A percentile compares a stretch with the other conserved stretches of the same genome.
These are phyloP conservation scores for Chaetomium strumarium DNA, from an alignment of 2,329 filamentous ascomycete species.

Conservation along the genomic window DNA sequence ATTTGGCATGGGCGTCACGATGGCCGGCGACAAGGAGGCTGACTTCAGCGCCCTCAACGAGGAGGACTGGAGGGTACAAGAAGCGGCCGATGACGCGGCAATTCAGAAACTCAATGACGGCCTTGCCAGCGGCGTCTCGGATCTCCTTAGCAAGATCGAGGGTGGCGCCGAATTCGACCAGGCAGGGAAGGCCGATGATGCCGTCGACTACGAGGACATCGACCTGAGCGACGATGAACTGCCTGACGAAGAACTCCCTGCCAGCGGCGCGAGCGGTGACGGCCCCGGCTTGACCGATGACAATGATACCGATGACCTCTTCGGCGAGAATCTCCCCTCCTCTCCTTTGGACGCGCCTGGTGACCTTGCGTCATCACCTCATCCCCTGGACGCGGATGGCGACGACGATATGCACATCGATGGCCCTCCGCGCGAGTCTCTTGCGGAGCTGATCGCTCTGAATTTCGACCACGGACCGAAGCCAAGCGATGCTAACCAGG, in stretches of 20 bases:
- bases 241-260: slow-evolving; percentile 65
- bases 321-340: slow-evolving; percentile 47
- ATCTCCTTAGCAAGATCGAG: slow-evolving; percentile 33
- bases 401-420: slow-evolving; percentile 27
- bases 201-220: slow-evolving; percentile 82
- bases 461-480: slow-evolving; percentile 42
- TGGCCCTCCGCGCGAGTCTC: slow-evolving; percentile 32
- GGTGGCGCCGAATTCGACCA: slow-evolving; percentile 47
- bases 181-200: slow-evolving; percentile 83
- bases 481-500: slow-evolving; percentile 47
- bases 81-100: slow-evolving; percentile 21
- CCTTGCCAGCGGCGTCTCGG: slow-evolving; percentile 39
- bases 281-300: slow-evolving; percentile 54
- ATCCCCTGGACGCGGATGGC: slow-evolving; percentile 22
- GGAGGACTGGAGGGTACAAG: slow-evolving; percentile 23
- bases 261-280: slow-evolving; percentile 38
- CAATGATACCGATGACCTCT: slow-evolving; percentile 60
- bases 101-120: slow-evolving; percentile 18
- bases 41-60: slow-evolving; percentile 18
- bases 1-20: slow-evolving; percentile 10
- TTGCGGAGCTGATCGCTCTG: slow-evolving; percentile 34
- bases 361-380: slow-evolving; percentile 29
- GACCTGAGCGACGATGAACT: slow-evolving; percentile 93
- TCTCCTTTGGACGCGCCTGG: slow-evolving; percentile 41
- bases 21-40: slow-evolving; percentile 17